These are phyloP conservation scores for Papilionanthe hybrid DNA, from an alignment of 116 monocot genomes.

Conservation along the genomic window DNA sequence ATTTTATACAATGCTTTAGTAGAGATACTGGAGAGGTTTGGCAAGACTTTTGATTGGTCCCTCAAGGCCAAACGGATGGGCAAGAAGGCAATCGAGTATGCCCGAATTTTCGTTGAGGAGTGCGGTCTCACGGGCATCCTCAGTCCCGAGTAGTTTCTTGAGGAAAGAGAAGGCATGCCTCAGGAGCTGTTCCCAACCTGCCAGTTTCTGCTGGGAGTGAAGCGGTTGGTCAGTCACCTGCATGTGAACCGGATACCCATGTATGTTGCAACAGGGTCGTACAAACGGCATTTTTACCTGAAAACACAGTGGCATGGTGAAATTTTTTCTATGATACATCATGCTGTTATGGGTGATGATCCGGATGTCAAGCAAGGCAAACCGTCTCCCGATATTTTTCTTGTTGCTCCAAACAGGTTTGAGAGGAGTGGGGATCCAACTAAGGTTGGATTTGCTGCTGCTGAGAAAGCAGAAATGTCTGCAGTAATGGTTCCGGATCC, in stretches of 20 bases:
- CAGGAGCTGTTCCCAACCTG: slow-evolving; percentile 71
- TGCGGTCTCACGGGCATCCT: slow-evolving; percentile 44
- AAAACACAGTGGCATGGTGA: slow-evolving; percentile 81
- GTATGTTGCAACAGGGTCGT: too few species aligned
- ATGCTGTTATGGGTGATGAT: slow-evolving; percentile 91
- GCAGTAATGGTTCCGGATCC: too few species aligned
- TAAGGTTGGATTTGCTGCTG: too few species aligned
- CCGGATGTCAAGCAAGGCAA: slow-evolving; percentile 88
- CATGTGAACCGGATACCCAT: too few species aligned
- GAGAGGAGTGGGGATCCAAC: too few species aligned
- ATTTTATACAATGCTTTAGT: slow-evolving; percentile 77
- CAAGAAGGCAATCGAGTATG: slow-evolving; percentile 82
- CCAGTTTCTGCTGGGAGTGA: slow-evolving; percentile 76
- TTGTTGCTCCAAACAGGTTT: slow-evolving; percentile 78
- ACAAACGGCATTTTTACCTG: slow-evolving; percentile 65
- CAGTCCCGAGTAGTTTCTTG: slow-evolving; percentile 67
- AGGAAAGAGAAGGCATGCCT: slow-evolving; percentile 79
- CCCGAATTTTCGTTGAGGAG: slow-evolving; percentile 76
- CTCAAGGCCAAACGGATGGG: slow-evolving; percentile 95
- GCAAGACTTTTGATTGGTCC: slow-evolving; percentile 88
- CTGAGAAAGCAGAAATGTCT: too few species aligned
- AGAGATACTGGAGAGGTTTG: slow-evolving; percentile 73
- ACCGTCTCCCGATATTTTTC: slow-evolving; percentile 88
- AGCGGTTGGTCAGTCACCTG: too few species aligned
- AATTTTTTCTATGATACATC: slow-evolving; percentile 77